Base-by-base conservation (phyloP, 2,329 filamentous ascomycete genomes). In the Colletotrichum sp. region DNA sequence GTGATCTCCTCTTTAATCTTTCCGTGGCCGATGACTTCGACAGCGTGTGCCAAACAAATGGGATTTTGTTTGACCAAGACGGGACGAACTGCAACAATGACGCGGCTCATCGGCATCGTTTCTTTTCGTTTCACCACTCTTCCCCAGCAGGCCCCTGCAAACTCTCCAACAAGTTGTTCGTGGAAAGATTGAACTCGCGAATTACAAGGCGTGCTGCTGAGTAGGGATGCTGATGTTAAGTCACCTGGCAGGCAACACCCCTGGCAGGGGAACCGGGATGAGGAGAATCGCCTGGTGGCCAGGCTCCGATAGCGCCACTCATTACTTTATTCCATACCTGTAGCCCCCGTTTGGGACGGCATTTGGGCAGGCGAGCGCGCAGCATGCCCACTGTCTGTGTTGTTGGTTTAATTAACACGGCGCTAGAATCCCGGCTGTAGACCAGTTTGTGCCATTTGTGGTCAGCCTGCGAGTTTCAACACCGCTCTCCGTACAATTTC, bases 391-490 rank as follows among this genome's bases (percentile, higher is more conserved):
- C 72, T 18, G 62, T 52, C 62, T 62, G 49, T 52, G 34, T 62
- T 49, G 36, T 21, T 62, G 60, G 30, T 71, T 75, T 75, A 62
- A 71, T 75, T 66, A 75, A 75, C 36, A 36, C 62, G 68, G 72
- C 68, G 34, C 49, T 57, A 32, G 44, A 44, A 65, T 34, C 71
- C 71, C 67, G 49, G 59, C 36, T 6, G 18, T 16, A 24, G 57
- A 36, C 16, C 44, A 52, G n/a, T 52, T 21, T 52, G 44, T 52
- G 18, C 34, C 21, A 24, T 36, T 75, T 66, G 34, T 30, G 60
- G 52, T 71, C 68, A n/a, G 21, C 30, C 30, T 59, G n/a, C 44
- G 15, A 49, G 59, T 70, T 59, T 70, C 66, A 26, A 64, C 66
- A 44, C 44, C 66, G 32, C 66, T 36, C 32, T 59, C 66, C 39